Evolutionary conservation across 208 protist species (phyloP), one percentile per base, ranked within the genome.

Genomic region (Trichomonas vaginalis): DNA sequence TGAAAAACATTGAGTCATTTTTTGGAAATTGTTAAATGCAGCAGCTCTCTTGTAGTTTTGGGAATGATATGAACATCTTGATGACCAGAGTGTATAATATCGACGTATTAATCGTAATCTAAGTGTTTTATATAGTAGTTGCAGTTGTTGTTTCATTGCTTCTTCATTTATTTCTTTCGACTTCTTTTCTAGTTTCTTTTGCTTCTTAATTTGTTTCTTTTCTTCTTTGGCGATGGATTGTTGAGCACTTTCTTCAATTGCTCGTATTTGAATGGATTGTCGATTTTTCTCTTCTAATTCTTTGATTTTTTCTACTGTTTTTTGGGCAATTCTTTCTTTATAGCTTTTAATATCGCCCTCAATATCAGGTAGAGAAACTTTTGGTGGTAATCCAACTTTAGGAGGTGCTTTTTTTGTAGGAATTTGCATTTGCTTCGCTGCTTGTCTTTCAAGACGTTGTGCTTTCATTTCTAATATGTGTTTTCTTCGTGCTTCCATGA

Each of bases 391-490:
- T 86, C 14, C 79, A 15, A 35, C 14, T 42, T 27, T 23, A 45
- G 79, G 35, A 48, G 46, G 82, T 23, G 14, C 42, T 86, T 86
- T 37, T 45, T 10, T 45, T 42, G 27, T 0, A 48, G 42, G 9
- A 39, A 37, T 39, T 39, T 90, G 8, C n/a, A 3, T 21, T 12
- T 90, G 9, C 42, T 48, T 90, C 8, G 10, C n/a, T n/a, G 37
- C 82, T 48, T 23, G 6, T 46, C 82, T 46, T 48, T 90, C 82
- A 12, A 90, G 42, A 10, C 82, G 3, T n/a, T 90, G 10, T 49
- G 82, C 82, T 90, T 90, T 90, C 82, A 90, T 90, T 90, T 90
- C 82, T 48, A n/a, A 48, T n/a, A 90, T 37, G 32, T 48, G 82
- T 35, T 27, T 17, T n/a, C 10, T 35, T 2, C 82, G 1, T 1